Evolutionary conservation across 345 rosid genomes (phyloP).

Genomic region (Rhodamnia argentea): DNA sequence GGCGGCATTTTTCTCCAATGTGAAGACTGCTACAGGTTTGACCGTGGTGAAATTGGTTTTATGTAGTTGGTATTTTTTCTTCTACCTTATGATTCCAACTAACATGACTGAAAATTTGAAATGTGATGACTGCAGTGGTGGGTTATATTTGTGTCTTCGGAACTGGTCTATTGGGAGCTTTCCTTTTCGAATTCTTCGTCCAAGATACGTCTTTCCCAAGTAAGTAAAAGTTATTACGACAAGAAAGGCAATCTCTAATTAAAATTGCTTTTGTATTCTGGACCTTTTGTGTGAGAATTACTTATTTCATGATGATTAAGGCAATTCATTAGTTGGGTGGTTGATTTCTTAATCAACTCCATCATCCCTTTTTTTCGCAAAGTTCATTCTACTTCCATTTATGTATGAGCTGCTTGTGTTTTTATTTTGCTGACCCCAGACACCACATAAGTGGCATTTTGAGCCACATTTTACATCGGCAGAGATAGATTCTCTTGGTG

Average conservation of each 20-base stretch:
- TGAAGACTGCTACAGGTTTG: conserved; percentile 86
- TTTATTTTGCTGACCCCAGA: not conserved
- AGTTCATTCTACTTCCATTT: not conserved
- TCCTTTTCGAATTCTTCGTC: conserved; percentile 54
- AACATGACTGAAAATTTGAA: not conserved
- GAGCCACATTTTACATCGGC: not conserved
- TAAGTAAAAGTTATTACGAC: conserved; percentile 26
- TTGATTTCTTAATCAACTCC: not conserved
- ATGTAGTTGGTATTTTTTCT: not conserved
- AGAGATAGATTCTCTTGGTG: not conserved
- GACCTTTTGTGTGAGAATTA: not conserved
- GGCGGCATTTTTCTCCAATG: conserved; percentile 58
- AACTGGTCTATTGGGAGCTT: conserved; percentile 71
- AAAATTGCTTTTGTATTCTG: not conserved
- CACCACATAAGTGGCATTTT: not conserved
- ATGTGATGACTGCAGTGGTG: conserved; percentile 34
- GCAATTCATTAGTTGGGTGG: not conserved
- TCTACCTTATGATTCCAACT: not conserved
- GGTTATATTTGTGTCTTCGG: conserved; percentile 66
- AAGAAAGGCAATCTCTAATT: not conserved
- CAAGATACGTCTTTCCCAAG: conserved; percentile 69
- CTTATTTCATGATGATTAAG: not conserved
- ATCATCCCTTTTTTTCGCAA: not conserved
- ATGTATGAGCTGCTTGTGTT: not conserved
- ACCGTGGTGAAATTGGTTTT: not conserved